Percentiles rank a stretch among this genome's conserved stretches.
These are phyloP conservation scores for Alternaria conjuncta DNA, from an alignment of 2,329 filamentous ascomycete genomes.

Conservation along the genomic window DNA sequence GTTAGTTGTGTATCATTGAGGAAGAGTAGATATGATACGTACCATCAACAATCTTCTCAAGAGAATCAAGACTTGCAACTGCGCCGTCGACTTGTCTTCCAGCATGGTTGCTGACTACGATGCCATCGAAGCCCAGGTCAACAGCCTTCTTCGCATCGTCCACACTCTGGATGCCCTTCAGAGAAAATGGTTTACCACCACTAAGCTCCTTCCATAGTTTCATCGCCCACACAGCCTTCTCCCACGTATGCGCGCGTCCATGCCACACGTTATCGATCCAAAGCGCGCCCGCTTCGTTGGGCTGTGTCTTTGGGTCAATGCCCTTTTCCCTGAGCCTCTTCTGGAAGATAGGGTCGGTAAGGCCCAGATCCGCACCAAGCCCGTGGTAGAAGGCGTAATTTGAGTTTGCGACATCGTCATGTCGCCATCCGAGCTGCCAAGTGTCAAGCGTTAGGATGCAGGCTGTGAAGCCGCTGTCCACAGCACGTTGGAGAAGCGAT, in stretches of 20 bases:
- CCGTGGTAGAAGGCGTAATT: constrained; percentile 71
- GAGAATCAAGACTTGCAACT: constrained; percentile 63
- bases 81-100: constrained; percentile 70
- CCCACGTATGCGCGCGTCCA: constrained; percentile 68
- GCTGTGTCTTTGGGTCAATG: constrained; percentile 61
- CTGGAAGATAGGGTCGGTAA: constrained; percentile 66
- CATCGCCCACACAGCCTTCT: constrained; percentile 70
- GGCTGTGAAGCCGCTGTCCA: constrained; percentile 61
- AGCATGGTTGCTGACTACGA: constrained; percentile 75
- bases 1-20: neutral
- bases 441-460: constrained; percentile 69
- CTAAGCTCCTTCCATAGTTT: constrained; percentile 62
- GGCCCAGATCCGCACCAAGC: constrained; percentile 64
- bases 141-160: constrained; percentile 67
- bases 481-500: constrained; percentile 63
- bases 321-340: constrained; percentile 58
- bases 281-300: constrained; percentile 62
- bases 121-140: constrained; percentile 68
- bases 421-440: constrained; percentile 68
- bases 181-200: constrained; percentile 63
- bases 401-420: constrained; percentile 61
- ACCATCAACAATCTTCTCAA: constrained; percentile 64
- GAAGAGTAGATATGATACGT: constrained; percentile 14
- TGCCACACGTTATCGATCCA: constrained; percentile 74
- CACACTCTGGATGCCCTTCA: constrained; percentile 75